phyloP scores from a whole-genome alignment of 768 basidiomycete genomes.

The Strobilomyces confusus region DNA sequence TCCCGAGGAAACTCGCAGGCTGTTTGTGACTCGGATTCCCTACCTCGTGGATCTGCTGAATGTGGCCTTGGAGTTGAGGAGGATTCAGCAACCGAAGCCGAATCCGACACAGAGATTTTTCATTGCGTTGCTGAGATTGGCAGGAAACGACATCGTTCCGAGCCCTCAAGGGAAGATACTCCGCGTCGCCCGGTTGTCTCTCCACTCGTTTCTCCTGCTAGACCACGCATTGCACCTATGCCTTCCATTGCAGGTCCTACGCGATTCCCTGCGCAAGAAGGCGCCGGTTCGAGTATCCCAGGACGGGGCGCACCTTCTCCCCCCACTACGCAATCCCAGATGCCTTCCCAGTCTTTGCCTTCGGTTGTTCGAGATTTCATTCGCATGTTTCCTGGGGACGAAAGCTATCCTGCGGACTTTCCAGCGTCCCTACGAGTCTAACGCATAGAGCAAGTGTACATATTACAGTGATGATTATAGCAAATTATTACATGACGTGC shows the following conservation, averaged over 20 bases:
- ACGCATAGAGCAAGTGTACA: neutral
- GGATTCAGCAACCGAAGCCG: conserved; percentile 31
- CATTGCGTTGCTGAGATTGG: conserved; percentile 18
- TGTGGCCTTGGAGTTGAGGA: conserved; percentile 6
- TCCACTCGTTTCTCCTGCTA: conserved; percentile 28
- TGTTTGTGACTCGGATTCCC: neutral
- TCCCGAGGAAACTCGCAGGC: neutral
- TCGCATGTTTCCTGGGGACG: conserved; percentile 32
- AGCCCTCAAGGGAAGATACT: conserved; percentile 1
- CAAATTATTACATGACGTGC: neutral
- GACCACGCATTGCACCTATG: conserved; percentile 6
- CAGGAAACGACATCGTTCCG: conserved; percentile 7
- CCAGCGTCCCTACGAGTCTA: conserved; percentile 27
- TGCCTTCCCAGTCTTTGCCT: conserved; percentile 19
- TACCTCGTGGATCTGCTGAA: neutral
- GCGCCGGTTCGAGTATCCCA: conserved; percentile 1
- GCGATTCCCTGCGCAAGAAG: conserved; percentile 9
- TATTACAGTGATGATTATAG: neutral
- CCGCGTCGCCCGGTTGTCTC: conserved; percentile 18
- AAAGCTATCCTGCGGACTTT: conserved; percentile 33
- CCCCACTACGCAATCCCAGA: neutral
- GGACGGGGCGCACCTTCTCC: neutral
- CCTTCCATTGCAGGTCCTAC: neutral
- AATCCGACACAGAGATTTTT: conserved; percentile 29
- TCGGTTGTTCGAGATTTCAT: conserved; percentile 30